A percentile compares a stretch with the other conserved stretches of the same genome.
These are phyloP conservation scores for Annulohypoxylon moriforme DNA, from an alignment of 495 filamentous ascomycete genomes.

Conservation along the genomic window DNA sequence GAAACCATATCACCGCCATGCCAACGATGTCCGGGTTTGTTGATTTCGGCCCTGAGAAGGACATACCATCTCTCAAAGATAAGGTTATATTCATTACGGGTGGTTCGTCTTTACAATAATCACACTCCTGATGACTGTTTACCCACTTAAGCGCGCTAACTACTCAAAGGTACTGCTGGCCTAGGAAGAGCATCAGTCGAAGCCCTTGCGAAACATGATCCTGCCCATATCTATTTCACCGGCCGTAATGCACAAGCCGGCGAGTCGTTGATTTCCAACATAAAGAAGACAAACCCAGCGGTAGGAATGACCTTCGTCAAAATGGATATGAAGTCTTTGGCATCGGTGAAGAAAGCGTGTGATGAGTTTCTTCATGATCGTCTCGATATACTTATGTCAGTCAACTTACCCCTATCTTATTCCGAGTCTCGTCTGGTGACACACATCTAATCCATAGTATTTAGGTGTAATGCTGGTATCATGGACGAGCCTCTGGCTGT, in stretches of 20 bases:
- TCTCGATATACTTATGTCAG: slow-evolving; percentile 56
- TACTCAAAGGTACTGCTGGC: slow-evolving; percentile 69
- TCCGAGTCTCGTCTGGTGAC: background rate
- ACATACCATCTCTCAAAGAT: slow-evolving; percentile 66
- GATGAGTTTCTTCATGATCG: slow-evolving; percentile 40
- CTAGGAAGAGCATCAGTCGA: slow-evolving; percentile 73
- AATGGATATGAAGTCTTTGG: slow-evolving; percentile 36
- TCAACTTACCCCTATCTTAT: background rate
- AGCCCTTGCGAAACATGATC: slow-evolving; percentile 69
- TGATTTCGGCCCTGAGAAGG: slow-evolving; percentile 63
- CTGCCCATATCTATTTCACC: slow-evolving; percentile 71
- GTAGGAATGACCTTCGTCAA: slow-evolving; percentile 39
- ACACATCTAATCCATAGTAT: background rate
- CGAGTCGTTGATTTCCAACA: slow-evolving; percentile 27
- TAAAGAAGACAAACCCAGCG: slow-evolving; percentile 22
- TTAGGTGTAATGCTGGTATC: slow-evolving; percentile 71
- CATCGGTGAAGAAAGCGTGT: slow-evolving; percentile 38
- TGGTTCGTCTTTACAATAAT: slow-evolving; percentile 51
- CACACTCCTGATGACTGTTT: background rate
- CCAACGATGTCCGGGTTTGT: slow-evolving; percentile 19
- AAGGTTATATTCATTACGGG: slow-evolving; percentile 73
- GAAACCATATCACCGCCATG: background rate
- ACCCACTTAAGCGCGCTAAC: background rate
- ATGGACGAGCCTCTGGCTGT: slow-evolving; percentile 64
- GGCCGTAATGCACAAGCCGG: slow-evolving; percentile 58